Base-by-base conservation (phyloP, 2,329 filamentous ascomycete species). In the Nothophaeocryptopus gaeumannii region DNA sequence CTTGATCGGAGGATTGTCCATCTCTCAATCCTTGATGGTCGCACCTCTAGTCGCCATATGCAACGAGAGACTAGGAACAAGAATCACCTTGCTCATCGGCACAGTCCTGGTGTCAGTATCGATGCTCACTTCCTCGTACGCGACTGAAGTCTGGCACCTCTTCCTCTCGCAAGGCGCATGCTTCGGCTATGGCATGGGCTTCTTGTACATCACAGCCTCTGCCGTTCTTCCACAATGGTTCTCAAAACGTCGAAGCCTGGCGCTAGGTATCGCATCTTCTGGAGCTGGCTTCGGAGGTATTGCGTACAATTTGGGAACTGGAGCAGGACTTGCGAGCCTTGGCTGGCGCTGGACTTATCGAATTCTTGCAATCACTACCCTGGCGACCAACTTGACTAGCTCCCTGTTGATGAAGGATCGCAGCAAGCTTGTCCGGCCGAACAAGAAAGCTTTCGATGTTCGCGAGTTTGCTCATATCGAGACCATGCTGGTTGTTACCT, bases 201-300 rank as follows among this genome's bases (percentile, higher is more conserved):
- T 89, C 47, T 72, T 84, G 7, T 91, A 89, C 63, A 85, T 85
- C 2, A 79, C 81, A 1, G 81, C 78, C 5, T 82, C 84, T 3
- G 79, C 79, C 34, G 77, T 88, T 7, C 73, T 85, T 0, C 80
- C 85, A 1, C 85, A 89, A 65, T 89, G 85, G 85, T 89, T 89
- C 63, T 77, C 73, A n/a, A 81, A 78, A 39, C 77, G 76, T 20
- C 78, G 85, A 5, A 85, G 82, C 39, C 74, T 89, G 10, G 85
- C 85, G 8, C 86, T 85, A 50, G 81, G 84, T 1, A 74, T 86
- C 12, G 75, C 78, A 1, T 78, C 84, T 1, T 78, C 81, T 11
- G 87, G 87, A 4, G 82, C 81, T 11, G 87, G 87, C 0, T 73
- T 89, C 9, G 86, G 87, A n/a, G 87, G 87, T 0, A 69, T 88